Conservation (phyloP, 225 moss, liverwort and hornwort genomes). For the Straminergon stramineum region DNA sequence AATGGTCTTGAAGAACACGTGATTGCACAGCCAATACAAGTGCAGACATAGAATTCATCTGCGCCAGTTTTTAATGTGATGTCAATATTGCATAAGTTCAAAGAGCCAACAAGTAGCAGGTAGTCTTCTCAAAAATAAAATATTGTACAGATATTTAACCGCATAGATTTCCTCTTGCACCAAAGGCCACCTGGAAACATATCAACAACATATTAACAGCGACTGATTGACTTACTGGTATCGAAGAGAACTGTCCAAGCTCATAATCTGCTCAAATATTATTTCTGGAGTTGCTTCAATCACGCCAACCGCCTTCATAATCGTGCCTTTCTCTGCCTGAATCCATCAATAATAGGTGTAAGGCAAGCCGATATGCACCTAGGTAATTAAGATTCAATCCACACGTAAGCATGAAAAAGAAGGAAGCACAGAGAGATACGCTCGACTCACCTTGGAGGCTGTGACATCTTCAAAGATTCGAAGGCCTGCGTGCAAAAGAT, state of each 20-base stretch:
- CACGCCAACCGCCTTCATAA: constrained; percentile 77
- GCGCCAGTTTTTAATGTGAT: not conserved
- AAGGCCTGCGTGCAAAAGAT: constrained; percentile 37
- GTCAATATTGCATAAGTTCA: not conserved
- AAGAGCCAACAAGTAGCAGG: not conserved
- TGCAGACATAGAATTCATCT: not conserved
- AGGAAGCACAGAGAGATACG: not conserved
- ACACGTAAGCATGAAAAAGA: not conserved
- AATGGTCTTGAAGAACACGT: not conserved
- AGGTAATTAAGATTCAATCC: not conserved
- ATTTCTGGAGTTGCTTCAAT: constrained; percentile 59
- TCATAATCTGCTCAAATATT: constrained; percentile 78
- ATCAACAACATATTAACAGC: not conserved
- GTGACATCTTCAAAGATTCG: constrained; percentile 71
- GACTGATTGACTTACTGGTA: constrained; percentile 35
- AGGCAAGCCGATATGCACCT: not conserved
- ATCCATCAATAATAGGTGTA: not conserved
- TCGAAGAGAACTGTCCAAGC: constrained; percentile 55
- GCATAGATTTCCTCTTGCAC: not conserved
- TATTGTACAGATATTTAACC: not conserved
- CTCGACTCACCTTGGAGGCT: constrained; percentile 52
- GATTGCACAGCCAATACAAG: not conserved
- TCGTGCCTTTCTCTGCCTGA: constrained; percentile 71
- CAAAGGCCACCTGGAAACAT: not conserved
- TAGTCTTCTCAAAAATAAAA: too few relatives aligned